Evolutionary conservation across 495 filamentous ascomycete species (phyloP).

Genomic region (Xylaria scruposa): DNA sequence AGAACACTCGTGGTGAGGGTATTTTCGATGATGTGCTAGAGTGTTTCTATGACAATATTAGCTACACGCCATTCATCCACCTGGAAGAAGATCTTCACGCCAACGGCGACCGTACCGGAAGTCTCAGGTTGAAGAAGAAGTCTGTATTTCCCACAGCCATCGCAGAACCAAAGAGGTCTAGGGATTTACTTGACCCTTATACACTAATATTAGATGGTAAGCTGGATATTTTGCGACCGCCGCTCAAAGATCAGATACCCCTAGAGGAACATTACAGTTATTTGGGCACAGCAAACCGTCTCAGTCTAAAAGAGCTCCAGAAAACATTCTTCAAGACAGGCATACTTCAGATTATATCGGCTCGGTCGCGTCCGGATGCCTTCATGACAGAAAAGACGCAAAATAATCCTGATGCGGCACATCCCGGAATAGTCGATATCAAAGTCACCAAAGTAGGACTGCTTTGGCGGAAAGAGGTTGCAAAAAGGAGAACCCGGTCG

Average conservation of each 20-base stretch:
- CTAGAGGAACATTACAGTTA: constrained; percentile 93
- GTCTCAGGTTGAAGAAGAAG: constrained; percentile 72
- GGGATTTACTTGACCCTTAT: constrained; percentile 94
- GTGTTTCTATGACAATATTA: constrained; percentile 98
- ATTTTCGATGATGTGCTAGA: constrained; percentile 90
- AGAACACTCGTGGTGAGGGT: constrained; percentile 88
- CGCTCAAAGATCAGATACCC: constrained; percentile 87
- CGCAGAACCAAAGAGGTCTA: constrained; percentile 67
- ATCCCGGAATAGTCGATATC: constrained; percentile 94
- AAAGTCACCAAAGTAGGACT: constrained; percentile 96
- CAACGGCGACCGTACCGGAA: constrained; percentile 74
- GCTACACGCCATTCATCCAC: constrained; percentile 96
- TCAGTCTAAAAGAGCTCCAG: constrained; percentile 80
- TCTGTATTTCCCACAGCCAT: constrained; percentile 72
- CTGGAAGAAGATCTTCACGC: constrained; percentile 90
- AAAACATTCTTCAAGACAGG: constrained; percentile 89
- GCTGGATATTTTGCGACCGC: constrained; percentile 80
- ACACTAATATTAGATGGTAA: constrained; percentile 88
- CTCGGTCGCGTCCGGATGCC: constrained; percentile 89
- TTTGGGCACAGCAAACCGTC: constrained; percentile 71
- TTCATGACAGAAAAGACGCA: constrained; percentile 87
- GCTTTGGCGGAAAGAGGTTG: constrained; percentile 93
- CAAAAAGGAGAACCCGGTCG: constrained; percentile 92
- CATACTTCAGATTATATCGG: constrained; percentile 91
- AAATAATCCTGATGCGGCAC: constrained; percentile 83